phyloP scores from a whole-genome alignment of 306 rosid species.

The Ormosia emarginata region DNA sequence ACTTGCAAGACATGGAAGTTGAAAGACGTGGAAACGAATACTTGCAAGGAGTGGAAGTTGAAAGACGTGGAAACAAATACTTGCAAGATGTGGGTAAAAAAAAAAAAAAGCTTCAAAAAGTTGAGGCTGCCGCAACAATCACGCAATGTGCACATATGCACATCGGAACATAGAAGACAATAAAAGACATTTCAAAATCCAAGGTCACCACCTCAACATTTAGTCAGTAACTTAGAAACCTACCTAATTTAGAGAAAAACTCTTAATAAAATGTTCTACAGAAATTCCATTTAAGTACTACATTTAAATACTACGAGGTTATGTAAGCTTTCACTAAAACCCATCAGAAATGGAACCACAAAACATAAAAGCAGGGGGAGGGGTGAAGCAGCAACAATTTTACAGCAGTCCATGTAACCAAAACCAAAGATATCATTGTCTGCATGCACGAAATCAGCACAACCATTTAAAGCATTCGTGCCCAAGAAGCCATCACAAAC shows the following conservation, averaged over 20 bases:
- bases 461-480: constrained; percentile 76
- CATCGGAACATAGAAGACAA: constrained; percentile 1
- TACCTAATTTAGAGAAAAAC: constrained; percentile 5
- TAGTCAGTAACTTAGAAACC: constrained; percentile 15
- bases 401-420: constrained; percentile 74
- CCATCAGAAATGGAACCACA: constrained; percentile 39
- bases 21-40: too few species aligned
- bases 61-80: neutral
- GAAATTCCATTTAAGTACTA: constrained; percentile 39
- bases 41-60: too few species aligned
- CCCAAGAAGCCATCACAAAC: constrained; percentile 82
- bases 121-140: constrained; percentile 1
- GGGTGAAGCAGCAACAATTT: constrained; percentile 72
- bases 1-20: too few species aligned
- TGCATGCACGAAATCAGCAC: constrained; percentile 78
- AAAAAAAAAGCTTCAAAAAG: neutral
- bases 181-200: constrained; percentile 9
- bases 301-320: constrained; percentile 41
- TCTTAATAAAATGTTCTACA: constrained; percentile 26
- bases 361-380: constrained; percentile 56
- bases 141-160: constrained; percentile 25
- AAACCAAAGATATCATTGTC: constrained; percentile 74
- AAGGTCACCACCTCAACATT: constrained; percentile 29
- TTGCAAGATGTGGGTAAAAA: neutral
- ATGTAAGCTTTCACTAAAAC: constrained; percentile 40